Base-by-base conservation (phyloP, 306 rosid species). In the Rubus parviflorus region DNA sequence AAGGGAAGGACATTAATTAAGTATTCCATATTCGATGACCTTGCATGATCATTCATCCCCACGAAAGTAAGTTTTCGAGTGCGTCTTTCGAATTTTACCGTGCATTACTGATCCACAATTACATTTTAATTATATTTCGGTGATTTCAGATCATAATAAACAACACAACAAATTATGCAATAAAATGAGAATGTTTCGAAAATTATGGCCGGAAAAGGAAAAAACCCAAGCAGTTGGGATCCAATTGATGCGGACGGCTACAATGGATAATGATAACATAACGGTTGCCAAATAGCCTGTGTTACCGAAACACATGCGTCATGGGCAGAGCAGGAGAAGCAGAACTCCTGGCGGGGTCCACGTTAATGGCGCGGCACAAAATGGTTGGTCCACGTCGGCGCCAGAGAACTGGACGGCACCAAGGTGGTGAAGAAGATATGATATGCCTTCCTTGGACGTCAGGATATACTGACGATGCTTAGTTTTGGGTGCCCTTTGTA, bases 361-460 rank as follows among this genome's bases (percentile, higher is more conserved):
- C 5, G 1, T 1, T 0, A 7, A 0, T 17, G 56, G 86, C 73
- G 84, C 86, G 91, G 79, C 66, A 0, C 0, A 10, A 72, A 13
- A 0, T 0, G 6, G 76, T 78, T 73, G 93, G 87, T 80, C 88
- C 94, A 88, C 83, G 85, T 12, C 23, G 15, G 74, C 17, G 16
- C 22, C 74, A 70, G 22, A 51, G 48, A 46, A 45, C 22, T 35
- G 74, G 81, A 62, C 53, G 78, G 53, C 58, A 68, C 78, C 40
- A 57, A 25, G 61, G 49, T 2, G 51, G 1, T 12, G 14, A 3
- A 11, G 53, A 19, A 19, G 23, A 47, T 1, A 14, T 4, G 3
- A 23, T 23, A 14, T 1, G 41, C 20, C 20, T 35, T 47, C 75
- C 47, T 9, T 52, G n/a, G n/a, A 35, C 58, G 19, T 30, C 12